Base-by-base conservation (phyloP, 176 grass and related monocot species). In the Canna indica region DNA sequence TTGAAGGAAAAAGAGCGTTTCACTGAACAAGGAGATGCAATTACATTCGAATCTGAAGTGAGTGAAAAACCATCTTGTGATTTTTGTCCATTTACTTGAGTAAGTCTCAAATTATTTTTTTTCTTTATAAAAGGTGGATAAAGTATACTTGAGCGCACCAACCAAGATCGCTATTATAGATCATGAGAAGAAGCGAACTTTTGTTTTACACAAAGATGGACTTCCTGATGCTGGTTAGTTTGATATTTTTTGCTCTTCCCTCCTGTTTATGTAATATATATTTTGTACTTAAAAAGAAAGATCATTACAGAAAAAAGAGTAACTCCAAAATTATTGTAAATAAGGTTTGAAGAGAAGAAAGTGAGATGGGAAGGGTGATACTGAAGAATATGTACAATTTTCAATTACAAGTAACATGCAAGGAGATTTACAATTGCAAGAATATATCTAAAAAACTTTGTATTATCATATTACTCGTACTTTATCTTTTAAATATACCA, bases 131-230 rank as follows among this genome's bases (percentile, higher is more conserved):
- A 31, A 70, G 68, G 68, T 70, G 42, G 68, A 70, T 4, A 70
- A 70, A 70, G 50, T 70, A 48, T 70, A 70, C 28, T 32, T 70
- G 46, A 70, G 68, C 68, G 50, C 45, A 11, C 68, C 68, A 70
- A 50, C 16, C 14, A 70, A 50, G 68, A 52, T 70, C 47, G 68
- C 68, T 1, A 50, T 70, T 11, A 31, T 70, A 18, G 68, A 70
- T 48, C 68, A 70, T 70, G 68, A 70, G 50, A 70, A 70, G 68
- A 70, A 70, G 28, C 42, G 68, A 48, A 70, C 68, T 20, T 70
- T 70, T n/a, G 68, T 70, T 48, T 46, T 70, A 4, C 44, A 27
- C 25, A 70, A 70, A 70, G 44, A 70, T 50, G 68, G 68, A 31
- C 68, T 70, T 48, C 68, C 68, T 10, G 68, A 70, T 48, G 68